Conservation (phyloP, 768 basidiomycete species). For the Tremella yokohamensis region DNA sequence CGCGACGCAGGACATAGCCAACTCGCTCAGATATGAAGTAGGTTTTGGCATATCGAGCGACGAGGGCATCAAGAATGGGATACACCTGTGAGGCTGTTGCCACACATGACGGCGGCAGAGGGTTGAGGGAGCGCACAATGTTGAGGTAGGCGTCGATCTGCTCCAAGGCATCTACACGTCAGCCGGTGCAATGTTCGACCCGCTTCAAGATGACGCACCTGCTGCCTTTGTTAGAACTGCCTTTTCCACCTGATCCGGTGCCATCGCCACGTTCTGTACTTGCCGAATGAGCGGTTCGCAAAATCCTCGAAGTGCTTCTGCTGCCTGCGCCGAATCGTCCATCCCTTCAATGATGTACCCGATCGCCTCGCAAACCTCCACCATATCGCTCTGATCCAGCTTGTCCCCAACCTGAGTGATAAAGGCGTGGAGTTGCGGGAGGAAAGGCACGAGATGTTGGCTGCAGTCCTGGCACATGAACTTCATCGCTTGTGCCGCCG, state of each 20-base stretch:
- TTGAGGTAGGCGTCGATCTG: constrained; percentile 88
- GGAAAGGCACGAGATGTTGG: constrained; percentile 85
- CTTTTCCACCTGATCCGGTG: constrained; percentile 61
- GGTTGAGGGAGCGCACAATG: constrained; percentile 74
- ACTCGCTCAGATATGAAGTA: constrained; percentile 75
- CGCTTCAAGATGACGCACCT: constrained; percentile 53
- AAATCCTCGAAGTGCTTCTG: constrained; percentile 80
- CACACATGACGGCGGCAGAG: constrained; percentile 73
- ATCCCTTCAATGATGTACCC: constrained; percentile 91
- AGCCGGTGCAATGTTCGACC: constrained; percentile 3
- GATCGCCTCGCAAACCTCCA: constrained; percentile 92
- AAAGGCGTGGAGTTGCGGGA: constrained; percentile 88
- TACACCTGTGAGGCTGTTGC: constrained; percentile 76
- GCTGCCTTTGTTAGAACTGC: constrained; percentile 66
- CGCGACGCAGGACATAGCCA: constrained; percentile 78
- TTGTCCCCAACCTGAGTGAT: constrained; percentile 72
- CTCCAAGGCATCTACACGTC: constrained; percentile 69
- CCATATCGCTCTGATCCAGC: constrained; percentile 77
- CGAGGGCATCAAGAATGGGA: constrained; percentile 73
- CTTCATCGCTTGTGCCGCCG: constrained; percentile 92
- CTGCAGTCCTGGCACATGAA: constrained; percentile 97
- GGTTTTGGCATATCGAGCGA: constrained; percentile 71
- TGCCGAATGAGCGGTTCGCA: constrained; percentile 75
- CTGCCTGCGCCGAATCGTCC: constrained; percentile 75
- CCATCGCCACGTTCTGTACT: constrained; percentile 64